Evolutionary conservation across 2,329 filamentous ascomycete genomes (phyloP).

Genomic region (Polychaeton citri): DNA sequence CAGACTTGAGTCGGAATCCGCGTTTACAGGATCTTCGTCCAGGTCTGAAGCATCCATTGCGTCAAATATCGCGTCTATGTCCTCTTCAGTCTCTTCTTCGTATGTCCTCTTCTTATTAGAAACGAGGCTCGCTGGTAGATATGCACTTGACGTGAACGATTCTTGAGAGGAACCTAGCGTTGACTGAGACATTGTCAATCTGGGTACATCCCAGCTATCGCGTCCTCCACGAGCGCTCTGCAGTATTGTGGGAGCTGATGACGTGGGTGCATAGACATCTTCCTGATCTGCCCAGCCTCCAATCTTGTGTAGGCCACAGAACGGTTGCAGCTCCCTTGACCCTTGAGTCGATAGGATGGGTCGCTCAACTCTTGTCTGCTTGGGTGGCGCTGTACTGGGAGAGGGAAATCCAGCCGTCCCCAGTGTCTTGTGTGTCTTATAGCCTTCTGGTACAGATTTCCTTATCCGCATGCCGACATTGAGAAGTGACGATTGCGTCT

Average conservation of each 20-base stretch:
- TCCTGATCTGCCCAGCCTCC: slow-evolving; percentile 54
- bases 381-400: slow-evolving; percentile 11
- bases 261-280: slow-evolving; percentile 12
- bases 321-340: slow-evolving; percentile 56
- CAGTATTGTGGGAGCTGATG: slow-evolving; percentile 13
- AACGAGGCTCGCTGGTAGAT: background rate
- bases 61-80: slow-evolving; percentile 22
- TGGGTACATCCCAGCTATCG: slow-evolving; percentile 19
- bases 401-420: slow-evolving; percentile 10
- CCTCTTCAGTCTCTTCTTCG: slow-evolving; percentile 23
- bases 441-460: slow-evolving; percentile 86
- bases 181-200: slow-evolving; percentile 21
- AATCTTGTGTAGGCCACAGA: slow-evolving; percentile 66
- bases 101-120: slow-evolving; percentile 19
- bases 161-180: slow-evolving; percentile 26
- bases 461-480: slow-evolving; percentile 89
- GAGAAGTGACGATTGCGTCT: slow-evolving; percentile 69
- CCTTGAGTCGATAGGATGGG: slow-evolving; percentile 2
- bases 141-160: slow-evolving; percentile 9
- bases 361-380: slow-evolving; percentile 12
- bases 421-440: slow-evolving; percentile 56
- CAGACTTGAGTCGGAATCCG: no score
- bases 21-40: slow-evolving; percentile 1
- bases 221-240: slow-evolving; percentile 8
- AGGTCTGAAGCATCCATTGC: slow-evolving; percentile 8